These are phyloP conservation scores for Salix koriyanagi DNA, from an alignment of 345 rosid genomes.

Conservation along the genomic window DNA sequence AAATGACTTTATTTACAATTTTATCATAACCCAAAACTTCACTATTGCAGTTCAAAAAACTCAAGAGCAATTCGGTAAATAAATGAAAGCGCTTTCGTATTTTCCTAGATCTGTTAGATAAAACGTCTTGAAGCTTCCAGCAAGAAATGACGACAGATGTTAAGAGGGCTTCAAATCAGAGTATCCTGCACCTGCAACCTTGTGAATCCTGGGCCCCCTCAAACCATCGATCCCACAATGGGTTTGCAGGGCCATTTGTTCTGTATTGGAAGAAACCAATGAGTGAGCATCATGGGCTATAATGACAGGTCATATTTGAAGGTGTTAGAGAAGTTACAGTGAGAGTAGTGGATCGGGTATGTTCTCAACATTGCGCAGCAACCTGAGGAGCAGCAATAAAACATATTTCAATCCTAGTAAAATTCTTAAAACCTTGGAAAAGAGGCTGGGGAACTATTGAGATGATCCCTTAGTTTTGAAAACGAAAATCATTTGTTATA, in stretches of 20 bases:
- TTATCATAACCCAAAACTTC: slow-evolving; percentile 1
- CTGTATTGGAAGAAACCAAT: slow-evolving; percentile 32
- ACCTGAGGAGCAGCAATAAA: slow-evolving; percentile 29
- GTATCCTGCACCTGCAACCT: slow-evolving; percentile 62
- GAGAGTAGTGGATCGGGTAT: slow-evolving; percentile 60
- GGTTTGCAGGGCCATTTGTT: slow-evolving; percentile 55
- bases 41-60: slow-evolving; percentile 1
- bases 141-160: slow-evolving; percentile 26
- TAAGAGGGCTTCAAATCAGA: slow-evolving; percentile 34
- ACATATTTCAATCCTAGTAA: slow-evolving; percentile 7
- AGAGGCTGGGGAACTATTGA: not conserved
- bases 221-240: slow-evolving; percentile 73
- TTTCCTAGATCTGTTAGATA: slow-evolving; percentile 15
- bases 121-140: slow-evolving; percentile 7
- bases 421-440: not conserved
- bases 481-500: slow-evolving; percentile 3
- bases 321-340: slow-evolving; percentile 36
- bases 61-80: slow-evolving; percentile 13
- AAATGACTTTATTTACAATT: slow-evolving; percentile 12
- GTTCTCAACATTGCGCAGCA: slow-evolving; percentile 34
- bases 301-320: not conserved
- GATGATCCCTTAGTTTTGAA: not conserved
- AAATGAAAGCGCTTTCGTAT: slow-evolving; percentile 10
- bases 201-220: slow-evolving; percentile 58
- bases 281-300: slow-evolving; percentile 4